A percentile compares a stretch with the other conserved stretches of the same genome.
phyloP scores from a whole-genome alignment of 2,329 filamentous ascomycete genomes.

The Colletotrichum cereale region DNA sequence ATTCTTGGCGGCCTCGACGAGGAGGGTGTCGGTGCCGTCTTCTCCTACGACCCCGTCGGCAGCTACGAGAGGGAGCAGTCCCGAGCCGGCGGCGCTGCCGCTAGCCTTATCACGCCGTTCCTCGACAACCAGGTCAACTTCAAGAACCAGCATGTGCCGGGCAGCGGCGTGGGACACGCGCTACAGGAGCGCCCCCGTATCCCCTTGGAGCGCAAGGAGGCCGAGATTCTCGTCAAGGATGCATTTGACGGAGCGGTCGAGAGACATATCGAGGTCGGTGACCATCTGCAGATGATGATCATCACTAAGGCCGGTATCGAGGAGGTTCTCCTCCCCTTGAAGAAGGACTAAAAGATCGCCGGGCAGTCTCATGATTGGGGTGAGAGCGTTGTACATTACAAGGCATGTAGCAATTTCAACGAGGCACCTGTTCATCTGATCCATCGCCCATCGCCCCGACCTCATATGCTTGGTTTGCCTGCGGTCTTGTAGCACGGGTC shows the following conservation, averaged over 20 bases:
- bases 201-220: conserved; percentile 78
- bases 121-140: conserved; percentile 99
- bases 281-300: conserved; percentile 94
- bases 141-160: conserved; percentile 97
- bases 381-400: conserved; percentile 36
- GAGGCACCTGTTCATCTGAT: conserved; percentile 30
- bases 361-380: conserved; percentile 1
- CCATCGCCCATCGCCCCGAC: not conserved
- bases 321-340: conserved; percentile 86
- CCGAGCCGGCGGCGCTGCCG: conserved; percentile 90
- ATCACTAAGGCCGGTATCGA: conserved; percentile 90
- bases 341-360: conserved; percentile 79
- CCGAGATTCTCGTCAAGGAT: conserved; percentile 92
- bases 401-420: conserved; percentile 38
- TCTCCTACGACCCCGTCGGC: conserved; percentile 97
- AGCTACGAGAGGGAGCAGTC: conserved; percentile 98
- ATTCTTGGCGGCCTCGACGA: conserved; percentile 96
- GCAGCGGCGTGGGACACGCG: conserved; percentile 85
- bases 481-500: not conserved
- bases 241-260: conserved; percentile 98
- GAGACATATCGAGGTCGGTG: conserved; percentile 98
- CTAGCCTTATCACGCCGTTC: conserved; percentile 98
- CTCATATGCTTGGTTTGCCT: not conserved
- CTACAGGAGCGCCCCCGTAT: conserved; percentile 78
- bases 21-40: conserved; percentile 92